A percentile compares a stretch with the other conserved stretches of the same genome.
These are phyloP conservation scores for Podospora comata DNA, from an alignment of 495 filamentous ascomycete genomes.

Conservation along the genomic window DNA sequence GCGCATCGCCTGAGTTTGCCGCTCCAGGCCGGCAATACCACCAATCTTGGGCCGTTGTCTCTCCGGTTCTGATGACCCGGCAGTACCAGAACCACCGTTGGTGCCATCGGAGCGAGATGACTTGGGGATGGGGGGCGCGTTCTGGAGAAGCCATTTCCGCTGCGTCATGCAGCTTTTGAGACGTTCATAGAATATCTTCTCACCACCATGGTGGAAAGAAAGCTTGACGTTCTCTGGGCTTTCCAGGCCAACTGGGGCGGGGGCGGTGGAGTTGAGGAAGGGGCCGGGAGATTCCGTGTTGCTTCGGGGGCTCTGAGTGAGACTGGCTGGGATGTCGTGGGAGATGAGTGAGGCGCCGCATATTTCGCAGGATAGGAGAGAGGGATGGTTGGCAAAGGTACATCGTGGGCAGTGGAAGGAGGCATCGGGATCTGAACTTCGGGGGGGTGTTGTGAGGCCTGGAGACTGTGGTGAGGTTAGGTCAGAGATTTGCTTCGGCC, in stretches of 20 bases:
- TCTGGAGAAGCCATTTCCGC: slow-evolving; percentile 91
- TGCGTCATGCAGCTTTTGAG: slow-evolving; percentile 85
- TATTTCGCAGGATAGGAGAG: slow-evolving; percentile 80
- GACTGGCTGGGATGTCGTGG: slow-evolving; percentile 46
- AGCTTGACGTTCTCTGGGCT: slow-evolving; percentile 77
- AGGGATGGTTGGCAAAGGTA: slow-evolving; percentile 92
- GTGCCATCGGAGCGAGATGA: slow-evolving; percentile 46
- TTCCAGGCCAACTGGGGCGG: slow-evolving; percentile 46
- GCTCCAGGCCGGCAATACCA: slow-evolving; percentile 92
- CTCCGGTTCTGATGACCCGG: background rate
- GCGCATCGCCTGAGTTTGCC: slow-evolving; percentile 72
- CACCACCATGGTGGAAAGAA: slow-evolving; percentile 85
- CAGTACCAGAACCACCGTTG: slow-evolving; percentile 21
- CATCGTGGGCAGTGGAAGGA: slow-evolving; percentile 78
- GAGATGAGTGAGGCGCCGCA: slow-evolving; percentile 76
- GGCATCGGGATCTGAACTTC: slow-evolving; percentile 33
- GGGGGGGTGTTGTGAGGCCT: slow-evolving; percentile 3
- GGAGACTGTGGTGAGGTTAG: slow-evolving; percentile 13
- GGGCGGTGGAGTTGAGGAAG: slow-evolving; percentile 41
- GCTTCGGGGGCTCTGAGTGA: slow-evolving; percentile 45
- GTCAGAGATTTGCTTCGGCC: slow-evolving; percentile 24
- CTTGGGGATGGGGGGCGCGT: slow-evolving; percentile 85
- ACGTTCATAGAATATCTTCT: slow-evolving; percentile 84
- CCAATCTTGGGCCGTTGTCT: slow-evolving; percentile 57
- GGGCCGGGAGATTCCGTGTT: slow-evolving; percentile 74